Evolutionary conservation across 345 rosid species (phyloP), one percentile per base, ranked within the genome.

Genomic region (Lepidium sativum): DNA sequence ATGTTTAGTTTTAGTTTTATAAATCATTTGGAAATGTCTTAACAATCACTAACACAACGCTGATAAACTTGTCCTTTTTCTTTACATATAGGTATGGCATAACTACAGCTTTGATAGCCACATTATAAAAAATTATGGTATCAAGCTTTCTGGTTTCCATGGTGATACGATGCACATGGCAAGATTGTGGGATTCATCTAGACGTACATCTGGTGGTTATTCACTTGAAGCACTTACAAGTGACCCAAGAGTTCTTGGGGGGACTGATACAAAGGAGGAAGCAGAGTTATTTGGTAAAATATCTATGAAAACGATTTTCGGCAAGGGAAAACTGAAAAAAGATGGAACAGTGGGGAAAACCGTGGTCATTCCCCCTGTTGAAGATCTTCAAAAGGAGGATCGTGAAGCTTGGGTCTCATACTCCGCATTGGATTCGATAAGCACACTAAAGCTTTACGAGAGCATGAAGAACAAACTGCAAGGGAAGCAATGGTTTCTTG

Each of bases 91-190:
- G 99, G 97, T 94, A 34, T 94, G 99, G 97, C 99, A 94, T 81
- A 94, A 88, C 74, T 94, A 90, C 70, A 90, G 99, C 86, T 94
- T 94, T 57, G 99, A 94, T 69, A 82, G 68, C 68, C 99, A 94
- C 74, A 80, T 90, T 56, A 69, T 94, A 37, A 80, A 84, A 77
- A 94, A 94, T 68, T 86, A 84, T 68, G 95, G 86, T 40, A 53
- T 94, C 59, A 72, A 80, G 76, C 79, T 94, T 69, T 77, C 82
- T 78, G 99, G 99, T 35, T 94, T 94, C 80, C 85, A 86, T 78
- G 97, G 95, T 31, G 99, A 94, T 70, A 94, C 99, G 49, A 90
- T 94, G 92, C 99, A 94, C 81, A 90, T 94, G 99, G 99, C 99
- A 50, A 77, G 97, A 21, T 69, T 90, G 63, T 90, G 96, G 96